Conservation (phyloP, 2,329 filamentous ascomycete species). For the Nemania sp. region DNA sequence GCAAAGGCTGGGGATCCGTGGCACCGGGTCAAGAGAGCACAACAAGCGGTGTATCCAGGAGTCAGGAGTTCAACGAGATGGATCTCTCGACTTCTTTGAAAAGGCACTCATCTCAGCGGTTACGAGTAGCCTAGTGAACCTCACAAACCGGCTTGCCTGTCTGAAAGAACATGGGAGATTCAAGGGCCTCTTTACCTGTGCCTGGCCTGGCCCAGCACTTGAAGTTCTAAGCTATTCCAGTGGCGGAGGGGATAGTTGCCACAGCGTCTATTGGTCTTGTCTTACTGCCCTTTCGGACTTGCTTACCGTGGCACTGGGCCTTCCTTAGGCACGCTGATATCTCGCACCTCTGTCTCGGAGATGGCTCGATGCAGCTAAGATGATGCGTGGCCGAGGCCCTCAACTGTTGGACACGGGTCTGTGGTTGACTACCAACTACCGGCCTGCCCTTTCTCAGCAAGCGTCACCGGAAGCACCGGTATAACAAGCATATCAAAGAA, state of each 20-base stretch:
- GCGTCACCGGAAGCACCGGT: neutral
- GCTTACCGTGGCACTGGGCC: neutral
- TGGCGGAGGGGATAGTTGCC: no score
- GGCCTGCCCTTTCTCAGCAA: neutral
- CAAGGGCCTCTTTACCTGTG: no score
- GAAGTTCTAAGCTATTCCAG: neutral
- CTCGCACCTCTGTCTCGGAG: neutral
- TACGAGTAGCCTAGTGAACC: neutral
- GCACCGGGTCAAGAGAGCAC: conserved; percentile 9
- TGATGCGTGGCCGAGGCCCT: neutral
- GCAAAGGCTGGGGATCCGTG: conserved; percentile 10
- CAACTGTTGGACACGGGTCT: neutral
- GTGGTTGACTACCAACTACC: neutral
- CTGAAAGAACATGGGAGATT: no score
- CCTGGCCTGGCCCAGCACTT: neutral
- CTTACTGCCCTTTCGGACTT: neutral
- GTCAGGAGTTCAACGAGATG: conserved; percentile 7
- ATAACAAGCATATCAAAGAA: neutral
- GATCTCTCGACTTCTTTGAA: neutral
- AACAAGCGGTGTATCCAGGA: conserved; percentile 20
- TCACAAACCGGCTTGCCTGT: no score
- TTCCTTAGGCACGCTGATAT: neutral
- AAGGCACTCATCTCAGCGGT: neutral
- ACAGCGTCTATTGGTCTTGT: neutral
- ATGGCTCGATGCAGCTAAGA: neutral